These are phyloP conservation scores for Podaxis sp. DNA, from an alignment of 768 basidiomycete genomes.

Conservation along the genomic window DNA sequence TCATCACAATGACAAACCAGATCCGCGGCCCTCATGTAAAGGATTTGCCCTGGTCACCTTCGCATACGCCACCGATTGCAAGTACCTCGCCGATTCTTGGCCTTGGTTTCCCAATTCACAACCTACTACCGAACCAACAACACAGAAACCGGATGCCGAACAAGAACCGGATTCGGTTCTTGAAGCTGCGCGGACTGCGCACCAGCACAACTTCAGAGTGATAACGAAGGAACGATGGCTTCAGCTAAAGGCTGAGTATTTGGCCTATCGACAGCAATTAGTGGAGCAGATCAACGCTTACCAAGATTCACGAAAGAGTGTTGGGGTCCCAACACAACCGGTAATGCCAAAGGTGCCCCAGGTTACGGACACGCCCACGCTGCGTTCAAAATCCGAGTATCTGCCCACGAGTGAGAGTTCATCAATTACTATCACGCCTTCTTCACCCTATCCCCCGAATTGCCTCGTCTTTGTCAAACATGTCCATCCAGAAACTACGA, in stretches of 20 bases:
- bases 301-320: constrained; percentile 21
- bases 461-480: constrained; percentile 72
- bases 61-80: constrained; percentile 30
- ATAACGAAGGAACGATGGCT: constrained; percentile 61
- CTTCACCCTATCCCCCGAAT: constrained; percentile 50
- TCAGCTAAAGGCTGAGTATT: constrained; percentile 61
- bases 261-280: constrained; percentile 53
- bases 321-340: not conserved
- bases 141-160: not conserved
- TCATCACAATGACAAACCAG: constrained; percentile 60
- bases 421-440: constrained; percentile 12
- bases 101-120: constrained; percentile 43
- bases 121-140: not conserved
- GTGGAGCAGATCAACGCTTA: constrained; percentile 39
- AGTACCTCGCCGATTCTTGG: constrained; percentile 46
- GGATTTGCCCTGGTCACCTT: constrained; percentile 74
- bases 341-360: not conserved
- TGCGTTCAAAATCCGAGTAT: not conserved
- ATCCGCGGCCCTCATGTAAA: constrained; percentile 54
- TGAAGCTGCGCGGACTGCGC: constrained; percentile 32
- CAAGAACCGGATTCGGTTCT: not conserved
- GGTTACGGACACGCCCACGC: not conserved
- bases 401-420: not conserved
- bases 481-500: constrained; percentile 73
- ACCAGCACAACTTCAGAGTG: constrained; percentile 54